These are phyloP conservation scores for Aspergillus puulaauensis DNA, from an alignment of 2,329 filamentous ascomycete genomes.

Conservation along the genomic window DNA sequence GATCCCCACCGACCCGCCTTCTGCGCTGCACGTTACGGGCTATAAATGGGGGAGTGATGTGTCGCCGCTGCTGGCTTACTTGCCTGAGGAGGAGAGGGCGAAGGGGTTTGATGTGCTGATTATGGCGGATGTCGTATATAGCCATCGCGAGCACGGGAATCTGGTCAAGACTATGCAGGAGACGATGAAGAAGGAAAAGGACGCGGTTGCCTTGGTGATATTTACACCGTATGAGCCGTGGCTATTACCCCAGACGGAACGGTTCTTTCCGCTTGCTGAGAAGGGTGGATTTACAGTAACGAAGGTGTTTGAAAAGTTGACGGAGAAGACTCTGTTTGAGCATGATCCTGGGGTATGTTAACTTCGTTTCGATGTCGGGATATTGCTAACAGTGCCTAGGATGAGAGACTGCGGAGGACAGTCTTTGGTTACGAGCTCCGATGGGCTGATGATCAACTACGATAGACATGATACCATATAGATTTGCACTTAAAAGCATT, in stretches of 20 bases:
- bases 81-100: conserved; percentile 42
- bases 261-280: conserved; percentile 77
- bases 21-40: conserved; percentile 61
- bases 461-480: conserved; percentile 5
- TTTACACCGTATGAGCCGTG: conserved; percentile 94
- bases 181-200: conserved; percentile 59
- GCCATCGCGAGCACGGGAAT: conserved; percentile 81
- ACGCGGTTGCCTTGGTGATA: conserved; percentile 75
- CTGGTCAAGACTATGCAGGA: conserved; percentile 69
- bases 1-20: conserved; percentile 32
- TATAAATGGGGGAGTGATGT: conserved; percentile 80
- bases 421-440: conserved; percentile 75
- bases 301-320: conserved; percentile 75
- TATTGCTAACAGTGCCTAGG: conserved; percentile 43
- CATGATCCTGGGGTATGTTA: conserved; percentile 71
- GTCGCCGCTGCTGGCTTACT: conserved; percentile 56
- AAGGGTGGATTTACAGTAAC: conserved; percentile 72
- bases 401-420: conserved; percentile 76
- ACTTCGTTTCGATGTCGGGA: not conserved
- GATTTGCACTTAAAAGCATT: not conserved
- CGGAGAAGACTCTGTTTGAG: conserved; percentile 87
- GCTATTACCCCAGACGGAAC: conserved; percentile 79
- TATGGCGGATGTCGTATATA: conserved; percentile 85
- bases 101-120: conserved; percentile 74
- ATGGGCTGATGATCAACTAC: conserved; percentile 53